Base-by-base conservation (phyloP, 169 alveolate genomes). In the Besnoitia besnoiti region DNA sequence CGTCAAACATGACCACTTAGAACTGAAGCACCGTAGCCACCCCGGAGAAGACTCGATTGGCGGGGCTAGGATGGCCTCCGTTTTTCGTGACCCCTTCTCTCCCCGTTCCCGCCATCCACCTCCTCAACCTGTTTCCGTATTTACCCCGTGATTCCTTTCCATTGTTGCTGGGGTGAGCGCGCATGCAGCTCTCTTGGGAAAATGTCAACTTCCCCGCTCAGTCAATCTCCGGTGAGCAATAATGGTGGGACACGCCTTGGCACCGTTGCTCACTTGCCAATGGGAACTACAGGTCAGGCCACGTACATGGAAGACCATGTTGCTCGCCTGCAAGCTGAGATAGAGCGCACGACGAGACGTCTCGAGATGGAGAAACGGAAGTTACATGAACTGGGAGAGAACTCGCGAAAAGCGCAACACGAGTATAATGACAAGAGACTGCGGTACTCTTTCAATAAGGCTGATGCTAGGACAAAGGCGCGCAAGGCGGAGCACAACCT, bases 351-450 rank as follows among this genome's bases (percentile, higher is more conserved):
- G 35, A 87, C 91, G 30, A 37, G 91, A 47, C 51, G 62, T 12
- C 85, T 87, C 10, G 91, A 87, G 67, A 35, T 87, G 49, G 91
- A 87, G n/a, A 87, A 87, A 35, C 55, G 91, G 16, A 59, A 40
- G 4, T 85, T 87, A 61, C 91, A 87, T 37, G 91, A 87, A 4
- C 85, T 87, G 8, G 85, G 75, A 14, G 91, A 62, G 24, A 47
- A 46, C 8, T 87, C 85, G 42, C 47, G 77, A 30, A 87, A 62
- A 42, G 91, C 91, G 84, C 84, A 87, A 35, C 55, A 73, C 61
- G 91, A 87, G 55, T 87, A 33, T 46, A 0, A 87, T 35, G 91
- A 87, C 30, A 87, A 87, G 55, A 14, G 91, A 62, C 84, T 49
- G 7, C 85, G 91, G 27, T 87, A 87, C 55, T 62, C 85, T 16